Base-by-base conservation (phyloP, 2,329 filamentous ascomycete species). In the Huntiella decipiens region DNA sequence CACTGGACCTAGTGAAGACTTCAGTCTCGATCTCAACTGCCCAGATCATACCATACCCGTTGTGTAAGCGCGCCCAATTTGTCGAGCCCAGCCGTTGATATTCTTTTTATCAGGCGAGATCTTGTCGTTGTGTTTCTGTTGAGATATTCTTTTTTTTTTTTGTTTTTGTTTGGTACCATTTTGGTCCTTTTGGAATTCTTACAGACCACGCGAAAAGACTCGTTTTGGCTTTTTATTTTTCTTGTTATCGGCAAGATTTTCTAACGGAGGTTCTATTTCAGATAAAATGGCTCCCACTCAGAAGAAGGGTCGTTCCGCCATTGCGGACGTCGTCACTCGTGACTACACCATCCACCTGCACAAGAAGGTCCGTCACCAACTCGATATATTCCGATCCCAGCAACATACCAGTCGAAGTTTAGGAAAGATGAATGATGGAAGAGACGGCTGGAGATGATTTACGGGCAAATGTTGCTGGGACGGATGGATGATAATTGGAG, bases 261-360 rank as follows among this genome's bases (percentile, higher is more conserved):
- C 48, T 50, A 50, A 50, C 48, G 48, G 44, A 40, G 46, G 60
- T 58, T 52, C 54, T 63, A 75, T 52, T 52, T 54, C 63, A 75
- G 70, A 50, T 50, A 50, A 71, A 64, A 81, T 81, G 76, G 79
- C 77, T 64, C 65, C 69, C 60, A 74, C 68, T 62, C 62, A 65
- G 60, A 74, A 77, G 70, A 80, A 77, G 70, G 82, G 81, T 71
- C 84, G 87, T 66, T 94, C 85, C 69, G 92, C 92, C 73, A 94
- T 98, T 69, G 80, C 85, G 70, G 88, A 98, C 71, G 92, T 98
- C 65, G 88, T 98, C 68, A 81, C 91, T 62, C 85, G 91, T 77
- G 92, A 98, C 77, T 98, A 98, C 80, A 98, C 91, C 70, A 96
- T 98, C 74, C 88, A 98, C 79, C 74, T 98, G 61, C 91, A 98